Base-by-base conservation (phyloP, 139 green algal species). In the Yamagishiella unicocca region DNA sequence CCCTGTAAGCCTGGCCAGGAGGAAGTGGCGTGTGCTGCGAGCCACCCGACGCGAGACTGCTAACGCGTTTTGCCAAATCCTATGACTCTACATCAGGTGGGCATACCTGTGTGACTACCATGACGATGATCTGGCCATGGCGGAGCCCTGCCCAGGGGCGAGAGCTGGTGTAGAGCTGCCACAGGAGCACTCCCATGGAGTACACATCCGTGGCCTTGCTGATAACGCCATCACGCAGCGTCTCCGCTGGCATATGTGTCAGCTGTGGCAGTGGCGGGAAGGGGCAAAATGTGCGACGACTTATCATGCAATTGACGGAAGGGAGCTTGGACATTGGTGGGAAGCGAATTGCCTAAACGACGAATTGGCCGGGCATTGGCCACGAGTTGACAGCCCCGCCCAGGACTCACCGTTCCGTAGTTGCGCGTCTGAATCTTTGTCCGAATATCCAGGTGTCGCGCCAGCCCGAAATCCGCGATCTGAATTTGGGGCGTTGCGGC, bases 401-500 rank as follows among this genome's bases (percentile, higher is more conserved):
- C 12, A 29, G 29, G 43, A 43, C 79, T 75, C 38, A 92, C 53
- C 35, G 87, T 91, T 75, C 90, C 90, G 43, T 93, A 93, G 12
- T 72, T 90, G 24, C 80, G 66, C 1, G 90, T 93, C 64, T 89
- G 40, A 40, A 93, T 88, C 37, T 83, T 75, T 21, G 62, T 88
- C 21, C 70, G 27, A 12, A 93, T 85, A 55, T 93, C 84, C 31
- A 91, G 72, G 29, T 75, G 64, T 37, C 91, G 88, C 0, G 88
- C 68, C 54, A 97, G 91, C 1, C 95, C 95, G 87, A 97, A 97
- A 85, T 97, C 95, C 8, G 88, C 89, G 29, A 92, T 77, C 85
- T 89, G 84, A n/a, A n/a, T n/a, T n/a, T n/a, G n/a, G n/a, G n/a
- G n/a, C n/a, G n/a, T n/a, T n/a, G n/a, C n/a, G n/a, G n/a, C n/a